Conservation (phyloP, 805 yeast species). For the Blastobotrys peoriensis region DNA sequence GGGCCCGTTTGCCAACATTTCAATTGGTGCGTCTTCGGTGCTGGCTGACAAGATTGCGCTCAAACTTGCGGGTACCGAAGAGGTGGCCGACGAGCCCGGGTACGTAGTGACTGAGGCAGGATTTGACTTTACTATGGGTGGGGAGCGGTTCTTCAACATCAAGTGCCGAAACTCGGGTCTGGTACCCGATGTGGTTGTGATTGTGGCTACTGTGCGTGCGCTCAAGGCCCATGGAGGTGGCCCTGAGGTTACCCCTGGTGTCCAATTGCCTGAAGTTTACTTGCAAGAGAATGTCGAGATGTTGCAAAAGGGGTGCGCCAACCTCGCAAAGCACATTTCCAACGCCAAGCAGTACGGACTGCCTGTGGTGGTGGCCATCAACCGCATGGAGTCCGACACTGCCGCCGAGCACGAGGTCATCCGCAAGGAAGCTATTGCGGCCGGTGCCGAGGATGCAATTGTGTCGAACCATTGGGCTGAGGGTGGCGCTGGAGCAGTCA, state of each 20-base stretch:
- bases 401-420: conserved; percentile 73
- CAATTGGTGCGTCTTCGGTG: conserved; percentile 94
- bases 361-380: conserved; percentile 93
- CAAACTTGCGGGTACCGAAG: conserved; percentile 72
- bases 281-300: conserved; percentile 74
- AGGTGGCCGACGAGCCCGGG: conserved; percentile 43
- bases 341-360: conserved; percentile 82
- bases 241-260: conserved; percentile 93
- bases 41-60: conserved; percentile 90
- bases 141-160: conserved; percentile 93
- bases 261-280: conserved; percentile 77
- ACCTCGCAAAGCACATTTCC: conserved; percentile 82
- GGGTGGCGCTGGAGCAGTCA: conserved; percentile 88
- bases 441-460: conserved; percentile 91
- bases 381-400: conserved; percentile 78
- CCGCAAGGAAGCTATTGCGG: conserved; percentile 68
- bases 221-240: conserved; percentile 97
- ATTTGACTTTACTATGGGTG: conserved; percentile 98
- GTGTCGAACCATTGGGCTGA: conserved; percentile 91
- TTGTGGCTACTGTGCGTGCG: conserved; percentile 95
- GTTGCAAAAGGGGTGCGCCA: conserved; percentile 74
- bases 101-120: conserved; percentile 97
- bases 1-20: conserved; percentile 96
- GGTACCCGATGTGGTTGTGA: conserved; percentile 82
- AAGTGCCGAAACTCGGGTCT: conserved; percentile 93